These are phyloP conservation scores for Aphanomyces stellatus DNA, from an alignment of 352 stramenopile genomes.

Conservation along the genomic window DNA sequence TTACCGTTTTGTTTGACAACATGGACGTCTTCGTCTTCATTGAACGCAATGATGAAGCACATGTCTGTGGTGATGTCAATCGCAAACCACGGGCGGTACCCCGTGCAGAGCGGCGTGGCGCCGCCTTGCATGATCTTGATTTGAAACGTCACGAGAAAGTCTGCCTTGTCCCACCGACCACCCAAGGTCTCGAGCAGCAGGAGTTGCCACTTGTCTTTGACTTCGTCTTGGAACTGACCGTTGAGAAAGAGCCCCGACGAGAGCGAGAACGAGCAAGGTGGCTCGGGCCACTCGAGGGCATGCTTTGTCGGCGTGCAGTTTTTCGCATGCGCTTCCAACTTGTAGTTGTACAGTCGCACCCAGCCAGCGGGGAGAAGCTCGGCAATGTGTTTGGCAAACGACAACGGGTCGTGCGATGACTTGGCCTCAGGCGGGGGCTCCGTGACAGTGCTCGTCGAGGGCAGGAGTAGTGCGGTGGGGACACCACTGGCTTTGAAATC, in stretches of 20 bases:
- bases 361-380: not conserved
- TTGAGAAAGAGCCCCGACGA: not conserved
- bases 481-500: not conserved
- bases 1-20: too few species aligned
- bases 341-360: slow-evolving; percentile 3
- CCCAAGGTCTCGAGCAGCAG: not conserved
- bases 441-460: too few species aligned
- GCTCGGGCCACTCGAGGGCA: not conserved
- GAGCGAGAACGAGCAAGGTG: not conserved
- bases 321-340: not conserved
- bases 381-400: too few species aligned
- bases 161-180: not conserved
- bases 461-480: too few species aligned
- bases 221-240: not conserved
- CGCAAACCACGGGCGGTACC: not conserved
- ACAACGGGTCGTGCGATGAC: too few species aligned
- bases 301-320: not conserved
- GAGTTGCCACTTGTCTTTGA: not conserved
- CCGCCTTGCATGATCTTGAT: not conserved
- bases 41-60: not conserved
- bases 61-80: not conserved
- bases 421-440: too few species aligned
- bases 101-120: not conserved
- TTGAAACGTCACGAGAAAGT: not conserved
- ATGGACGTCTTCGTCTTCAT: not conserved